Evolutionary conservation across 495 filamentous ascomycete species (phyloP).

Genomic region (Niebla homalea): DNA sequence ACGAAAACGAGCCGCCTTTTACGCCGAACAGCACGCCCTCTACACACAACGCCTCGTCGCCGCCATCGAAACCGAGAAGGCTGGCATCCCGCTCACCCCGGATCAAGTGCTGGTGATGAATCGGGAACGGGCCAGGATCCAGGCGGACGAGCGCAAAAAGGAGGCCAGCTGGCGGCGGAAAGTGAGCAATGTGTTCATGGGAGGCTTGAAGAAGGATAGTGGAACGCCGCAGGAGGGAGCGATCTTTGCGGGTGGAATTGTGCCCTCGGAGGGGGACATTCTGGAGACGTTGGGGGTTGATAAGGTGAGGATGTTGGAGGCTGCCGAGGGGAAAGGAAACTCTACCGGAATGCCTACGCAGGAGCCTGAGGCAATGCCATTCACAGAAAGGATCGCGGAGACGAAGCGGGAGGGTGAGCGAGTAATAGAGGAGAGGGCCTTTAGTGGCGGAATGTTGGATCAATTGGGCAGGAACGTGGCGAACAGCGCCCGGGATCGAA

Average conservation of each 20-base stretch:
- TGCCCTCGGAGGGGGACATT: constrained; percentile 11
- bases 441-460: constrained; percentile 13
- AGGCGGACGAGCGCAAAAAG: constrained; percentile 31
- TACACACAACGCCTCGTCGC: constrained; percentile 47
- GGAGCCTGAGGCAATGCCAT: not conserved
- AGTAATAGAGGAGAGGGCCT: not conserved
- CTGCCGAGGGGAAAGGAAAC: not conserved
- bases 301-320: constrained; percentile 2
- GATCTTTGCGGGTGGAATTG: not conserved
- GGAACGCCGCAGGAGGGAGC: constrained; percentile 22
- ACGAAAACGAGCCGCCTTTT: constrained; percentile 51
- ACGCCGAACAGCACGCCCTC: constrained; percentile 46
- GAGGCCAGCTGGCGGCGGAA: constrained; percentile 24
- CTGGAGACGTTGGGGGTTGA: constrained; percentile 7
- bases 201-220: constrained; percentile 34
- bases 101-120: constrained; percentile 35
- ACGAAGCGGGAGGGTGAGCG: constrained; percentile 8
- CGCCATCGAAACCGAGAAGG: constrained; percentile 49
- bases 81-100: constrained; percentile 15
- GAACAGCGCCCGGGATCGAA: not conserved
- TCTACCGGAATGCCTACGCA: not conserved
- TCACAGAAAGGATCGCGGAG: not conserved
- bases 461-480: constrained; percentile 9
- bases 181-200: constrained; percentile 25
- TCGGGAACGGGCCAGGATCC: constrained; percentile 42